Evolutionary conservation across 1,284 basidiomycete genomes (phyloP).

Genomic region (Schizophyllum commune): DNA sequence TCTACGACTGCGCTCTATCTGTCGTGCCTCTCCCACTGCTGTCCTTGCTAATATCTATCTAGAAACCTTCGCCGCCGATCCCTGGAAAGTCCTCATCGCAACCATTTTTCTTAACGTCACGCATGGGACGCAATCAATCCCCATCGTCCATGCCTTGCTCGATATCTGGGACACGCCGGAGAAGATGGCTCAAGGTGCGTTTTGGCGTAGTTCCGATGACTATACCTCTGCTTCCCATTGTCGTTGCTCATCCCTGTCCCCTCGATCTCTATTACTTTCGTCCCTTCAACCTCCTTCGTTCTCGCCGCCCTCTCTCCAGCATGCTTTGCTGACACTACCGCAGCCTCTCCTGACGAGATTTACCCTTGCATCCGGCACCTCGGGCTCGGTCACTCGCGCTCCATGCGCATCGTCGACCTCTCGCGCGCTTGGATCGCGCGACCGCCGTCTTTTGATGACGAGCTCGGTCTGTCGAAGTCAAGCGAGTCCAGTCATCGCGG

Average conservation of each 20-base stretch:
- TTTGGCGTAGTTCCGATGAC: too few relatives aligned
- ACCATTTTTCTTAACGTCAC: conserved; percentile 53
- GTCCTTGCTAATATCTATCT: neutral
- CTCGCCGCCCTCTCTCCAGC: neutral
- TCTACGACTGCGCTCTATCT: too few relatives aligned
- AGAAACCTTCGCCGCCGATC: conserved; percentile 41
- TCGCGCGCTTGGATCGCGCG: conserved; percentile 38
- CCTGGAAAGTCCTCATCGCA: conserved; percentile 49
- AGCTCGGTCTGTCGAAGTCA: conserved; percentile 19
- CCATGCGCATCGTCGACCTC: conserved; percentile 40
- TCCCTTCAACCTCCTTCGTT: neutral
- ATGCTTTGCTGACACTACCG: neutral
- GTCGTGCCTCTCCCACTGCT: too few relatives aligned
- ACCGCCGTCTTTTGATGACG: conserved; percentile 26
- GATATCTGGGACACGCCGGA: conserved; percentile 44
- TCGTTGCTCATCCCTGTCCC: too few relatives aligned
- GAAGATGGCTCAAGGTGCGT: conserved; percentile 40
- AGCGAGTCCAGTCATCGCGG: neutral
- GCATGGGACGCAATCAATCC: conserved; percentile 40
- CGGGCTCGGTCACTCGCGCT: conserved; percentile 45
- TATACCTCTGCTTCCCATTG: too few relatives aligned
- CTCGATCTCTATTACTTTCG: too few relatives aligned
- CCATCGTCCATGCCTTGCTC: conserved; percentile 47
- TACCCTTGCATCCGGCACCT: conserved; percentile 36
- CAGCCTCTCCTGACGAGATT: conserved; percentile 31